These are phyloP conservation scores for Peltaster fructicola DNA, from an alignment of 2,329 filamentous ascomycete genomes.

Conservation along the genomic window DNA sequence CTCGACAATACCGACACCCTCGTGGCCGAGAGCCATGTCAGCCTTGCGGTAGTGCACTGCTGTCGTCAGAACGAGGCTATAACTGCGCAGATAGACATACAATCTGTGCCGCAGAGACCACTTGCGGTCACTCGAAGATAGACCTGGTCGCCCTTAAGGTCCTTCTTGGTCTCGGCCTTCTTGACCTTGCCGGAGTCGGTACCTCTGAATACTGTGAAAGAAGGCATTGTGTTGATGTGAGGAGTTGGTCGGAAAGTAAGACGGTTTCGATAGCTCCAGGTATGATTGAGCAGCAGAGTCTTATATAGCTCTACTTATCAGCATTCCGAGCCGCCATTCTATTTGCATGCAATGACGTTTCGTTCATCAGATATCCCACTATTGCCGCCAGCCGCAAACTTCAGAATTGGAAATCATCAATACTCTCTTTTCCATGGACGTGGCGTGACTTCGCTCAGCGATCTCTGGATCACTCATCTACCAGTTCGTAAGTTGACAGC, in stretches of 20 bases:
- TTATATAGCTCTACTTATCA: too few species aligned
- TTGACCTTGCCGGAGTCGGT: slow-evolving; percentile 38
- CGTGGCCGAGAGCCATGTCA: slow-evolving; percentile 35
- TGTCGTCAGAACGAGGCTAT: neutral
- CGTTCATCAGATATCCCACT: too few species aligned
- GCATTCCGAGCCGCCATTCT: too few species aligned
- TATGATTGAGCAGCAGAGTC: too few species aligned
- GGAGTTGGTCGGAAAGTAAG: slow-evolving; percentile 2
- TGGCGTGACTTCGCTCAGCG: too few species aligned
- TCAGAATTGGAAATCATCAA: too few species aligned
- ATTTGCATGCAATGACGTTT: too few species aligned
- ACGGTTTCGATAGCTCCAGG: slow-evolving; percentile 1
- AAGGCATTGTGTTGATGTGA: slow-evolving; percentile 13
- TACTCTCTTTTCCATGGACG: too few species aligned
- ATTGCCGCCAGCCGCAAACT: too few species aligned
- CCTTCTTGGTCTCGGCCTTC: slow-evolving; percentile 30
- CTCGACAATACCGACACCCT: slow-evolving; percentile 36
- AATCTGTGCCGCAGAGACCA: slow-evolving; percentile 45
- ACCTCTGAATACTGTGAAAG: slow-evolving; percentile 48
- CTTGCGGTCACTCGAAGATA: slow-evolving; percentile 47
- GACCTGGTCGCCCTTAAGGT: slow-evolving; percentile 37
- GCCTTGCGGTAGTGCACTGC: slow-evolving; percentile 22
- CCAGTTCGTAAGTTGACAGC: too few species aligned
- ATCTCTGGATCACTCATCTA: too few species aligned
- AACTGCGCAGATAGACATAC: slow-evolving; percentile 13